Evolutionary conservation across 768 basidiomycete species (phyloP).

Genomic region (Scleroderma bovista): DNA sequence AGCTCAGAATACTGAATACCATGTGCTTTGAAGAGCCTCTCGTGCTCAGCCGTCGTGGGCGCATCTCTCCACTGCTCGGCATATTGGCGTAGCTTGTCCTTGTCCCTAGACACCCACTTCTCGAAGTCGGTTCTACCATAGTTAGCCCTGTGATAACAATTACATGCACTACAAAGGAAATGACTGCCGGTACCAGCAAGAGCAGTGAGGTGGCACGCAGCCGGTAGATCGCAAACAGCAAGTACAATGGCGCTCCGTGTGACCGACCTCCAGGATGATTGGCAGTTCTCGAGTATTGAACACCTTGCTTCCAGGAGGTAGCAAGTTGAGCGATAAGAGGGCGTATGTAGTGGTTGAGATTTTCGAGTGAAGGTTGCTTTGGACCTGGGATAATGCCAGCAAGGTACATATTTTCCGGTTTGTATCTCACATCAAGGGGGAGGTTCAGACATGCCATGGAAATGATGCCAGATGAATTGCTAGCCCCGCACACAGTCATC

Average conservation of each 20-base stretch:
- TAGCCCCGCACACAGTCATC: slow-evolving; percentile 23
- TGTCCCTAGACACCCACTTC: slow-evolving; percentile 13
- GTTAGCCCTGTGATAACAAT: slow-evolving; percentile 8
- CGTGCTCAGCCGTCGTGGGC: neutral
- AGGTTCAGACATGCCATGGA: neutral
- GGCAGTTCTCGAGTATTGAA: slow-evolving; percentile 10
- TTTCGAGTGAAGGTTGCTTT: slow-evolving; percentile 11
- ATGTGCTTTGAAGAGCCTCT: slow-evolving; percentile 9
- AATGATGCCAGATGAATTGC: slow-evolving; percentile 21
- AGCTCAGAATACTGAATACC: slow-evolving; percentile 17
- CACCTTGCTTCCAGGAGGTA: slow-evolving; percentile 10
- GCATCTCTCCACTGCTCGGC: slow-evolving; percentile 16
- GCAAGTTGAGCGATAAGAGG: slow-evolving; percentile 19
- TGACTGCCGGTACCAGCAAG: slow-evolving; percentile 16
- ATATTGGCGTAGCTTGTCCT: neutral
- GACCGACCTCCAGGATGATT: slow-evolving; percentile 5
- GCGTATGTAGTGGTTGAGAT: slow-evolving; percentile 17
- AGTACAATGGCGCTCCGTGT: slow-evolving; percentile 13
- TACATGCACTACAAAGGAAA: slow-evolving; percentile 28
- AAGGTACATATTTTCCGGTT: slow-evolving; percentile 3
- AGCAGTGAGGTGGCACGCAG: slow-evolving; percentile 22
- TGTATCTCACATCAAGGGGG: neutral
- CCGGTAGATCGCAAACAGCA: slow-evolving; percentile 26
- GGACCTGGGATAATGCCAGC: slow-evolving; percentile 17
- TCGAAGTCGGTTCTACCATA: slow-evolving; percentile 7